Evolutionary conservation across 2,329 filamentous ascomycete genomes (phyloP), one percentile per base, ranked within the genome.

Genomic region (Esteya vermicola): DNA sequence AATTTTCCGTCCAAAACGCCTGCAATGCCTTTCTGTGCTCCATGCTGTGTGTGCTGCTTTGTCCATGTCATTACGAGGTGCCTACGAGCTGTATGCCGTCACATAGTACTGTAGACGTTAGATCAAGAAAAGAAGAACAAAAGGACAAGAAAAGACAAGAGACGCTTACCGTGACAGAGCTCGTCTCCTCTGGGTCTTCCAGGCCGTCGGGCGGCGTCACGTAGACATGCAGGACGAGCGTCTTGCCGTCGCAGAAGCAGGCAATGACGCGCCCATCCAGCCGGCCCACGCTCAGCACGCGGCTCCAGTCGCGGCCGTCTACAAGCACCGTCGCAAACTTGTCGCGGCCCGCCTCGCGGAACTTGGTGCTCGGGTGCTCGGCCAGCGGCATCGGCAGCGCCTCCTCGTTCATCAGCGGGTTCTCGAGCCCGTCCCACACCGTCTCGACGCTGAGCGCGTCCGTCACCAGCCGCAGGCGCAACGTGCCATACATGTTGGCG

Each of bases 301-400:
- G 77, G 25, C 85, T 85, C 89, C 91, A 96, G 56, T 98, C 91
- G 56, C 78, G 81, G 26, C 86, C 91, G 60, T 96, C 91, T 20
- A 96, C 86, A 39, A 84, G 71, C 27, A 96, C 89, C 20, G 75
- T 85, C 1, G 86, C 85, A 85, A 89, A 96, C 34, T 76, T 78
- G 45, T 85, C 78, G 13, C 86, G 83, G 13, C 83, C 84, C 18
- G 75, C 78, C 39, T 78, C 72, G 49, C 75, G 77, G 68, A 93
- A 89, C 43, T 67, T 70, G 38, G 85, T 85, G 56, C 80, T 88
- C 0, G 88, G 86, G 56, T 93, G 84, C 43, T 89, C 78, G 40
- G 75, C 77, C 8, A 94, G 62, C 16, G 78, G 75, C 16, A 79
- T 73, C 14, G 77, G 69, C 26, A 93, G 67, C 55, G 86, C 79